phyloP scores from a whole-genome alignment of 441 rosid species.

The Erodium texanum region DNA sequence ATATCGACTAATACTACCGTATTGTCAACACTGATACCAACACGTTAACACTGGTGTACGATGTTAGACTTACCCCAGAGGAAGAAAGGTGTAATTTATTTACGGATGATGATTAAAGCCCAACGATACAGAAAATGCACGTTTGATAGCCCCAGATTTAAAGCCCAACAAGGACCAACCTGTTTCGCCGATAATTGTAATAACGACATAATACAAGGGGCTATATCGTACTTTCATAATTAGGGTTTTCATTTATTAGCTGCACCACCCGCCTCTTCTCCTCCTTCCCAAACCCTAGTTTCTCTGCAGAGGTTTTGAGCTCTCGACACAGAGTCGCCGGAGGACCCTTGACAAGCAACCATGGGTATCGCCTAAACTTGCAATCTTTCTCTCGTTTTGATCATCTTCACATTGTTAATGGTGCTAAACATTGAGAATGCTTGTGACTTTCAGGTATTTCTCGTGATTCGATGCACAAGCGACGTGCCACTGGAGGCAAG shows the following conservation, averaged over 20 bases:
- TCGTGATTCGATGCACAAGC: conserved; percentile 78
- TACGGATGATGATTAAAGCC: no score
- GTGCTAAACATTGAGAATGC: no score
- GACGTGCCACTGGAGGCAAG: conserved; percentile 80
- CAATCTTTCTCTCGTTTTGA: conserved; percentile 1
- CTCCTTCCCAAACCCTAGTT: not conserved
- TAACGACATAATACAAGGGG: not conserved
- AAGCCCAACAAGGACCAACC: no score
- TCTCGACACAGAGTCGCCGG: not conserved
- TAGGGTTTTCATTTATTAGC: not conserved
- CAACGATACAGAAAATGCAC: no score
- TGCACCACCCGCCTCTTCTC: not conserved
- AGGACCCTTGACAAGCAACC: not conserved
- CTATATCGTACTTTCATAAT: not conserved
- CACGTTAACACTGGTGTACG: no score
- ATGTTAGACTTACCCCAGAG: no score
- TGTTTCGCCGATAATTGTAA: no score
- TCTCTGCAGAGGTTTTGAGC: not conserved
- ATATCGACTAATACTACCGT: no score
- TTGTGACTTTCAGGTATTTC: conserved; percentile 31
- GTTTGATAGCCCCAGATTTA: no score
- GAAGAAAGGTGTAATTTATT: no score
- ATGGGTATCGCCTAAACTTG: not conserved
- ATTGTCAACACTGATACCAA: no score
- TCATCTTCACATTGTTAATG: no score